Evolutionary conservation across 2,329 filamentous ascomycete species (phyloP), one percentile per base, ranked within the genome.

Genomic region (Neonectria hederae): DNA sequence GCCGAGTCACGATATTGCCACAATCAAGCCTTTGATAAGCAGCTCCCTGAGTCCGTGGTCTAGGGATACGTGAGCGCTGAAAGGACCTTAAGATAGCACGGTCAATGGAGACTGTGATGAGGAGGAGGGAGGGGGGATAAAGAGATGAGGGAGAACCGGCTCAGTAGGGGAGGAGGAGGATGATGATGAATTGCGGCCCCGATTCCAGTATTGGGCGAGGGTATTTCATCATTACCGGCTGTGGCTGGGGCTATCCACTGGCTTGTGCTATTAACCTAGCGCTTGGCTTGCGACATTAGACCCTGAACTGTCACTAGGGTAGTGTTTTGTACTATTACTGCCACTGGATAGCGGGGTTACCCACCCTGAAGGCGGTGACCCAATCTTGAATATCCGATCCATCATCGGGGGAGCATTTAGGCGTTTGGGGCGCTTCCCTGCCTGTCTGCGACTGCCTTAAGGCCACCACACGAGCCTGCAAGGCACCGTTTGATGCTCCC

Each of bases 151-250:
- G 35, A 7, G 28, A 14, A 17, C n/a, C 10, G 48, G 28, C 22
- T 32, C 28, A 21, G 14, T 19, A 46, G 35, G 22, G 42, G 28
- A 45, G 9, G 28, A 45, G 9, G 28, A 28, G 28, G 28, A 28
- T 10, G 19, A 26, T 28, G 30, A 21, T 14, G 32, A 49, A 19
- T 51, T 32, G 48, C 3, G 7, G 35, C 43, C 43, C 30, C 30
- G 49, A 53, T 35, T 22, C 24, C 24, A 35, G 35, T 11, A 17
- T 46, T 35, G 24, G 19, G n/a, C 26, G 22, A 28, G 24, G 30
- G 54, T 32, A 58, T 59, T 59, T 59, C 56, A 53, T 53, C 56
- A 59, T 59, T 32, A 8, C 35, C 35, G 30, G 46, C 38, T 45
- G 56, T 38, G 56, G 56, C 56, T 59, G 56, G 48, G 56, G 56